A percentile compares a stretch with the other conserved stretches of the same genome.
Evolutionary conservation across 2,329 filamentous ascomycete genomes (phyloP).

Genomic region (Incumbomyces lentus): DNA sequence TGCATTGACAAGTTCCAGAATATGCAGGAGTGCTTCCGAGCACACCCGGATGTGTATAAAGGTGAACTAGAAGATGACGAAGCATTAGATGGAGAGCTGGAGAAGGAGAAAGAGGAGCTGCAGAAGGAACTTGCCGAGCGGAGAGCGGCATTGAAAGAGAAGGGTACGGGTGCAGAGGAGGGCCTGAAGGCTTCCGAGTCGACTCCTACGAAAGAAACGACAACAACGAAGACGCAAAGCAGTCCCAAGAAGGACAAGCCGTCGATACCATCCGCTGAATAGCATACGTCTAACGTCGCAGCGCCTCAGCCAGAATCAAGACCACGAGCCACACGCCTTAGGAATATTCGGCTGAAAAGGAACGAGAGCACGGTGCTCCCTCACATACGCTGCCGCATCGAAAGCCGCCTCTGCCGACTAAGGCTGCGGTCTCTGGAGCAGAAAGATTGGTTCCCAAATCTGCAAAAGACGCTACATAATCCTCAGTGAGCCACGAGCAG

Average conservation of each 20-base stretch:
- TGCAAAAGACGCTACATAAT: conserved; percentile 33
- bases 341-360: conserved; percentile 1
- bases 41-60: conserved; percentile 87
- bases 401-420: not conserved
- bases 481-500: conserved; percentile 11
- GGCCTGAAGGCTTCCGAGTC: conserved; percentile 7
- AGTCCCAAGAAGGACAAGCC: not conserved
- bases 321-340: conserved; percentile 1
- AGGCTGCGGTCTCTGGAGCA: conserved; percentile 26
- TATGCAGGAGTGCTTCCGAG: conserved; percentile 96
- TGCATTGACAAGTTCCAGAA: conserved; percentile 95
- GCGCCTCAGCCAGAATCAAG: conserved; percentile 5
- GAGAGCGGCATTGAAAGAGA: conserved; percentile 8
- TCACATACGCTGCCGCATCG: conserved; percentile 1
- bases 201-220: not conserved
- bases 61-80: conserved; percentile 74
- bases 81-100: conserved; percentile 35
- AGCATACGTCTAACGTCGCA: not conserved
- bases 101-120: conserved; percentile 24
- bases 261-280: not conserved
- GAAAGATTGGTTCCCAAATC: conserved; percentile 41
- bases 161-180: conserved; percentile 5
- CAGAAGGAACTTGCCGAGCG: conserved; percentile 20
- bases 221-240: not conserved
- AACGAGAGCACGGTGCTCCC: conserved; percentile 1